Percentiles rank a stretch among this genome's conserved stretches.
Evolutionary conservation across 495 filamentous ascomycete genomes (phyloP).

Genomic region (Niebla homalea): DNA sequence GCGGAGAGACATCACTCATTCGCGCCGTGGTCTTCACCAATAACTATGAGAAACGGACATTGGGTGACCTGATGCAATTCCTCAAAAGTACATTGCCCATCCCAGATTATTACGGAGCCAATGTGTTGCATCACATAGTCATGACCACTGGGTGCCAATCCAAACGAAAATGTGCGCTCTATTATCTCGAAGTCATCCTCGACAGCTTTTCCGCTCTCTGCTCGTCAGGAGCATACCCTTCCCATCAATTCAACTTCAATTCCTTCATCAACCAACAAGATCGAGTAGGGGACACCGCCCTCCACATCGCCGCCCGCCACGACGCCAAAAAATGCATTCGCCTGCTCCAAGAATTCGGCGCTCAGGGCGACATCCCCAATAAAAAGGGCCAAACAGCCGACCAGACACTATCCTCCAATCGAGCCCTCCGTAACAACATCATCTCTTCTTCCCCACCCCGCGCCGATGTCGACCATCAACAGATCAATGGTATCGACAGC

Average conservation of each 20-base stretch:
- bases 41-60: slow-evolving; percentile 80
- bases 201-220: slow-evolving; percentile 63
- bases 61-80: slow-evolving; percentile 65
- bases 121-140: slow-evolving; percentile 85
- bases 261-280: slow-evolving; percentile 61
- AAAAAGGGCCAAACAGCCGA: slow-evolving; percentile 64
- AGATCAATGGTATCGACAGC: neutral
- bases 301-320: slow-evolving; percentile 67
- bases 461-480: neutral
- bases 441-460: slow-evolving; percentile 16
- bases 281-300: slow-evolving; percentile 71
- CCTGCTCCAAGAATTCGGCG: slow-evolving; percentile 56
- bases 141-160: slow-evolving; percentile 64
- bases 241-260: slow-evolving; percentile 48
- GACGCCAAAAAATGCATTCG: slow-evolving; percentile 63
- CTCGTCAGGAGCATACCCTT: slow-evolving; percentile 14
- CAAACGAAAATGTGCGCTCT: slow-evolving; percentile 71
- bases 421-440: slow-evolving; percentile 2
- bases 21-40: slow-evolving; percentile 93
- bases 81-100: slow-evolving; percentile 62
- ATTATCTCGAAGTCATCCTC: slow-evolving; percentile 85
- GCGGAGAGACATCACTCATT: slow-evolving; percentile 89
- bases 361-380: slow-evolving; percentile 67
- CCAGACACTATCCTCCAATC: slow-evolving; percentile 42
- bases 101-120: slow-evolving; percentile 63